A percentile compares a stretch with the other conserved stretches of the same genome.
phyloP scores from a whole-genome alignment of 2,329 filamentous ascomycete species.

The Calycina marina region DNA sequence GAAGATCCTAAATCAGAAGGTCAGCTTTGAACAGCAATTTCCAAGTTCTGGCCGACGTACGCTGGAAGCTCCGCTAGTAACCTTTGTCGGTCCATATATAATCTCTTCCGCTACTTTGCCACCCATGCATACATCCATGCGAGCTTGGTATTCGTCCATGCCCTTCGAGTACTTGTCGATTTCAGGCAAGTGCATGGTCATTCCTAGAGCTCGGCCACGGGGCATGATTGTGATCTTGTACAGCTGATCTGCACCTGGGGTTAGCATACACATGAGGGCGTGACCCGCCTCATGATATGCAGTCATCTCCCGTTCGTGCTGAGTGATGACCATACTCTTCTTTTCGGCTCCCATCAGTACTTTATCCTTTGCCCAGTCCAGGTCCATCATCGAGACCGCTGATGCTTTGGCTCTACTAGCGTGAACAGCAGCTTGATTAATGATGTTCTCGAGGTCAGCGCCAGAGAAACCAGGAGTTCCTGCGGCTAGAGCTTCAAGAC shows the following conservation, averaged over 20 bases:
- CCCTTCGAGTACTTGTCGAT: constrained; percentile 85
- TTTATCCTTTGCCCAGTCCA: constrained; percentile 97
- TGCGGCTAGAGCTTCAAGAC: constrained; percentile 69
- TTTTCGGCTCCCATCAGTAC: constrained; percentile 94
- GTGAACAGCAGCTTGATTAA: constrained; percentile 89
- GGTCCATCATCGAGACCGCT: constrained; percentile 62
- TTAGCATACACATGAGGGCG: constrained; percentile 77
- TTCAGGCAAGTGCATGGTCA: constrained; percentile 77
- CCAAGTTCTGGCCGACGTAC: too few species aligned
- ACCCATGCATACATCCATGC: constrained; percentile 69
- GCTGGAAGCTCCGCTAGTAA: constrained; percentile 73
- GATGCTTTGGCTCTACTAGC: constrained; percentile 77
- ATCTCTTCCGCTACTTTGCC: constrained; percentile 87
- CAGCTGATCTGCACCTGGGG: constrained; percentile 55
- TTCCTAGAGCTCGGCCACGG: constrained; percentile 69
- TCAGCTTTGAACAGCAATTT: too few species aligned
- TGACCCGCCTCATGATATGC: constrained; percentile 95
- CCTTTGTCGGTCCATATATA: constrained; percentile 78
- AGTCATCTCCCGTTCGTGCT: constrained; percentile 92
- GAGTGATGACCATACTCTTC: constrained; percentile 75
- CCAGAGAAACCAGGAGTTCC: constrained; percentile 87
- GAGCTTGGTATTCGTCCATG: constrained; percentile 69
- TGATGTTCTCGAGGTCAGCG: constrained; percentile 89
- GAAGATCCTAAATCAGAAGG: constrained; percentile 75
- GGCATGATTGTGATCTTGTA: constrained; percentile 98